These are phyloP conservation scores for Agastache rugosa DNA, from an alignment of 257 asterid genomes.

Conservation along the genomic window DNA sequence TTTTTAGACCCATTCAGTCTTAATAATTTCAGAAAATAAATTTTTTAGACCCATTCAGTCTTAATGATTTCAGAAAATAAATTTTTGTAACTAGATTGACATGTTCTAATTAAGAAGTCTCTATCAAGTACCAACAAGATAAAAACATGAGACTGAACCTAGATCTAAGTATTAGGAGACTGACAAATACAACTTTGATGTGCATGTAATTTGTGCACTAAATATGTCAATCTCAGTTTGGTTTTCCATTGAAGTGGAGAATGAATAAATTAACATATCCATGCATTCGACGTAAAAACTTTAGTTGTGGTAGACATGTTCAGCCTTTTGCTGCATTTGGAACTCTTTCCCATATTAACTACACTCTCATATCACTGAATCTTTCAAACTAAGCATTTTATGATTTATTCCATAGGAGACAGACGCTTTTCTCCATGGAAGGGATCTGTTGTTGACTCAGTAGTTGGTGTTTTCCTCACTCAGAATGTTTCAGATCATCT, in stretches of 20 bases:
- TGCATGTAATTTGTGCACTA: not conserved
- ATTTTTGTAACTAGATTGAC: too few relatives aligned
- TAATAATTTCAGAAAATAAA: too few relatives aligned
- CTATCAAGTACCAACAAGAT: not conserved
- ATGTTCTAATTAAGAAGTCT: not conserved
- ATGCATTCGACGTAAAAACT: slow-evolving; percentile 18
- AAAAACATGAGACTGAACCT: slow-evolving; percentile 8
- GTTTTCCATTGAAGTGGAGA: slow-evolving; percentile 18
- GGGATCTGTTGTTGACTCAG: slow-evolving; percentile 83
- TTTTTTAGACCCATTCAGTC: too few relatives aligned
- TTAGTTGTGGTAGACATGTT: not conserved
- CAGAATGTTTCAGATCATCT: slow-evolving; percentile 81
- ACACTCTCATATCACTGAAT: slow-evolving; percentile 19
- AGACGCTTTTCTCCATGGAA: slow-evolving; percentile 79
- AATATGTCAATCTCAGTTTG: not conserved
- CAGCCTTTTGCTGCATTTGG: slow-evolving; percentile 4
- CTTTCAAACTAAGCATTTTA: slow-evolving; percentile 28
- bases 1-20: too few relatives aligned
- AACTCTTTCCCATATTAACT: slow-evolving; percentile 8
- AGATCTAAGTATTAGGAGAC: slow-evolving; percentile 19
- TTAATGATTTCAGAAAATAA: too few relatives aligned
- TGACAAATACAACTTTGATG: slow-evolving; percentile 3
- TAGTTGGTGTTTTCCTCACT: slow-evolving; percentile 76
- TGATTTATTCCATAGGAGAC: slow-evolving; percentile 53
- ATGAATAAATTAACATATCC: slow-evolving; percentile 3